Evolutionary conservation across 768 basidiomycete species (phyloP).

Genomic region (Pisolithus marmoratus): DNA sequence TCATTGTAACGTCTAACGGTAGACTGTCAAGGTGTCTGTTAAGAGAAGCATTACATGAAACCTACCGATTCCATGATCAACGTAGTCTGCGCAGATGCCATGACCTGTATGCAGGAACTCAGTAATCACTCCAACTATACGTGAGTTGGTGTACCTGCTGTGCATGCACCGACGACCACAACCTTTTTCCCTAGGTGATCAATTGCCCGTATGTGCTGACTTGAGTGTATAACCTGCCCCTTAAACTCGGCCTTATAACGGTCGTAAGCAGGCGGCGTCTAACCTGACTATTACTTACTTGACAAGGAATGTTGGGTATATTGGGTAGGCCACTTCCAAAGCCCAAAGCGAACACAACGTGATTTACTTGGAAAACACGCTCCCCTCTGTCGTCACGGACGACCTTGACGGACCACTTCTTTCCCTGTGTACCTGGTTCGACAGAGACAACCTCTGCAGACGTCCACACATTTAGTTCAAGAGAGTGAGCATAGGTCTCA

Average conservation of each 20-base stretch:
- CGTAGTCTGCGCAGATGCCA: constrained; percentile 41
- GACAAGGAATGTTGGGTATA: constrained; percentile 40
- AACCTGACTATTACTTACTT: constrained; percentile 21
- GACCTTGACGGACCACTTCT: constrained; percentile 43
- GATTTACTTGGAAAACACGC: constrained; percentile 37
- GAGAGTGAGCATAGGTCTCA: constrained; percentile 51
- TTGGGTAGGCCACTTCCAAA: constrained; percentile 40
- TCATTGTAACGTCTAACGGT: constrained; percentile 47
- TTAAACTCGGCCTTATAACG: constrained; percentile 40
- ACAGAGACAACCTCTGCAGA: constrained; percentile 38
- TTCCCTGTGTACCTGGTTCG: constrained; percentile 30
- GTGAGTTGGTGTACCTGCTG: constrained; percentile 39
- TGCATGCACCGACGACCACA: constrained; percentile 64
- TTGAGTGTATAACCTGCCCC: constrained; percentile 51
- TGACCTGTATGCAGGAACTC: constrained; percentile 30
- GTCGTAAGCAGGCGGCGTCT: not conserved
- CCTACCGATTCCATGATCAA: constrained; percentile 32
- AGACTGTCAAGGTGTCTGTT: not conserved
- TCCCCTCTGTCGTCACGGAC: constrained; percentile 25
- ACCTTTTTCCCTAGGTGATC: constrained; percentile 58
- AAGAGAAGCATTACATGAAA: not conserved
- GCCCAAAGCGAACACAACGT: constrained; percentile 55
- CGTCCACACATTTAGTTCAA: constrained; percentile 64
- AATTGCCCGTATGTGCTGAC: constrained; percentile 39
- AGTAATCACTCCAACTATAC: constrained; percentile 2